Percentiles rank a stretch among this genome's conserved stretches.
phyloP scores from a whole-genome alignment of 805 yeast genomes.

The Blastobotrys terrestris region DNA sequence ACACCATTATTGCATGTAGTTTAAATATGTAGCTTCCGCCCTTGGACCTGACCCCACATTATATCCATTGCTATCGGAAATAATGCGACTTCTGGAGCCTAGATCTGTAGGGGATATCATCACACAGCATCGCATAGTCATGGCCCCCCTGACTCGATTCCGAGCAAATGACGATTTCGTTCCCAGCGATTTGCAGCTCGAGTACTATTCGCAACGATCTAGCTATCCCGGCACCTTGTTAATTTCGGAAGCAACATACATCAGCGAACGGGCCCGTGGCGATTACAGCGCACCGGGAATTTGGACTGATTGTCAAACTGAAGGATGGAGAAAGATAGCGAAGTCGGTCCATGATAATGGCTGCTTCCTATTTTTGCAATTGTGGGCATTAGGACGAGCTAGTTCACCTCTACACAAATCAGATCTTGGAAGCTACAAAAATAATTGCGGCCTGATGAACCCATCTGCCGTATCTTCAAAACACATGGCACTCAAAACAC shows the following conservation, averaged over 20 bases:
- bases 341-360: slow-evolving; percentile 41
- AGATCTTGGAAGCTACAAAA: neutral
- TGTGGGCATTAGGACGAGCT: slow-evolving; percentile 42
- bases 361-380: slow-evolving; percentile 37
- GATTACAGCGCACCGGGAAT: slow-evolving; percentile 24
- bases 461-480: too few relatives aligned
- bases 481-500: too few relatives aligned
- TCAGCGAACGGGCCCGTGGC: slow-evolving; percentile 37
- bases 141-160: slow-evolving; percentile 47
- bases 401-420: neutral
- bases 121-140: slow-evolving; percentile 35
- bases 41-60: neutral
- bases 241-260: slow-evolving; percentile 52
- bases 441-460: neutral
- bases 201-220: slow-evolving; percentile 55
- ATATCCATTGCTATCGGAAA: too few relatives aligned
- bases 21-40: neutral
- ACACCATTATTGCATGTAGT: neutral
- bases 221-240: slow-evolving; percentile 50
- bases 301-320: slow-evolving; percentile 27
- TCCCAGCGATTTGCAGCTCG: slow-evolving; percentile 41
- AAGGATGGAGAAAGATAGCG: slow-evolving; percentile 34
- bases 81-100: neutral
- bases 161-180: slow-evolving; percentile 33
- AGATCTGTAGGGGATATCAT: neutral